Base-by-base conservation (phyloP, 148 eudicot genomes). In the Rheum nobile region DNA sequence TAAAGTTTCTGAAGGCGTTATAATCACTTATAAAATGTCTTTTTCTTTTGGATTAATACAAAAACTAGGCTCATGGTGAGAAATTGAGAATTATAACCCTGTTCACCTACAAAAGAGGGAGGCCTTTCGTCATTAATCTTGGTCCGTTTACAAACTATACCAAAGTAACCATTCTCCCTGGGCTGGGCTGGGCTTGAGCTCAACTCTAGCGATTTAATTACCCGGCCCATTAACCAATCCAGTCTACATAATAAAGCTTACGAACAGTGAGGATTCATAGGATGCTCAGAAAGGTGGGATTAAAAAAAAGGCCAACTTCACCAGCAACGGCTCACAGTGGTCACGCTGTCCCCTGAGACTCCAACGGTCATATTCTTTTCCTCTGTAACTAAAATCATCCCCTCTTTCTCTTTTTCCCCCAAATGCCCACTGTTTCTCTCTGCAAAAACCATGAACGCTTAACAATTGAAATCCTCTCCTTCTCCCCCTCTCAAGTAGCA, bases 121-220 rank as follows among this genome's bases (percentile, higher is more conserved):
- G n/a, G n/a, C n/a, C n/a, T n/a, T n/a, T n/a, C n/a, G n/a, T n/a
- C n/a, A n/a, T n/a, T n/a, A n/a, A n/a, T n/a, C n/a, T n/a, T n/a
- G 6, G 6, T 2, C 39, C 2, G 39, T 37, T 37, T 37, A 17
- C 1, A 47, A 16, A 47, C 21, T 47, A 19, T 47, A 47, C 54
- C 21, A 47, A 47, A 3, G n/a, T 4, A 91, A 93, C 3, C 92
- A 88, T n/a, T 89, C 97, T 72, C 47, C 76, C 76, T 95, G 90
- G 77, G 90, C 86, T 17, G 90, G 78, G 72, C 78, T 90, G 86
- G 74, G 87, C 89, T 0, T 88, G 82, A 43, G 86, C 13, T 11
- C 63, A 8, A 21, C 8, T 22, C 63, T 22, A 24, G 6, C 13
- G 13, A 6, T 11, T 44, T 2, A 12, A n/a, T n/a, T n/a, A 50